Conservation (phyloP, 2,329 filamentous ascomycete genomes). For the Ophiostoma angusticollis region DNA sequence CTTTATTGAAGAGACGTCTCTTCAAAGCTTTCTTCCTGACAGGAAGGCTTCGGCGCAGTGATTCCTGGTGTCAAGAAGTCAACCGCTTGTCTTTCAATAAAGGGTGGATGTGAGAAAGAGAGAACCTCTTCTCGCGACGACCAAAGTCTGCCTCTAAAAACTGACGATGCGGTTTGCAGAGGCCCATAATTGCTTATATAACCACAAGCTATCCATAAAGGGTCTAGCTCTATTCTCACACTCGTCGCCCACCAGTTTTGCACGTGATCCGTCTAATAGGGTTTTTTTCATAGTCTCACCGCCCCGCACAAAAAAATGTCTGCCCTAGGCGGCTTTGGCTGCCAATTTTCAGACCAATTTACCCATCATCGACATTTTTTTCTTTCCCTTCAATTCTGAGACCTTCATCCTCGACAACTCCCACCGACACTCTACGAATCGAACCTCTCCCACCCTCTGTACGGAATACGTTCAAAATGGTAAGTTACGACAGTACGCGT, state of each 20-base stretch:
- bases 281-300: constrained; percentile 1
- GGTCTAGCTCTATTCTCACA: no score
- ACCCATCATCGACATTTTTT: no score
- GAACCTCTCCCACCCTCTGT: no score
- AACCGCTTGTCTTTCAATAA: no score
- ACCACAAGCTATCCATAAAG: no score
- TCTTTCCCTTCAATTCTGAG: no score
- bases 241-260: constrained; percentile 11
- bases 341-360: no score
- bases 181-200: not conserved
- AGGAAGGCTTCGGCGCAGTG: constrained; percentile 9
- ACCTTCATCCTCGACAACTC: no score
- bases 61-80: not conserved
- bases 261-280: constrained; percentile 10
- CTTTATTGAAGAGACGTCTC: not conserved
- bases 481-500: no score
- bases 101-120: constrained; percentile 4
- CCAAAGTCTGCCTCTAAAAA: constrained; percentile 3
- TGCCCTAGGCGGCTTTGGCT: no score
- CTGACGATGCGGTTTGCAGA: not conserved
- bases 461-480: constrained; percentile 26
- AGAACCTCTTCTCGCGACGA: not conserved
- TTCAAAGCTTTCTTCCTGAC: constrained; percentile 6
- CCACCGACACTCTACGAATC: no score
- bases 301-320: constrained; percentile 11